phyloP scores from a whole-genome alignment of 2,329 filamentous ascomycete species.

The Sarocladium kiliense region DNA sequence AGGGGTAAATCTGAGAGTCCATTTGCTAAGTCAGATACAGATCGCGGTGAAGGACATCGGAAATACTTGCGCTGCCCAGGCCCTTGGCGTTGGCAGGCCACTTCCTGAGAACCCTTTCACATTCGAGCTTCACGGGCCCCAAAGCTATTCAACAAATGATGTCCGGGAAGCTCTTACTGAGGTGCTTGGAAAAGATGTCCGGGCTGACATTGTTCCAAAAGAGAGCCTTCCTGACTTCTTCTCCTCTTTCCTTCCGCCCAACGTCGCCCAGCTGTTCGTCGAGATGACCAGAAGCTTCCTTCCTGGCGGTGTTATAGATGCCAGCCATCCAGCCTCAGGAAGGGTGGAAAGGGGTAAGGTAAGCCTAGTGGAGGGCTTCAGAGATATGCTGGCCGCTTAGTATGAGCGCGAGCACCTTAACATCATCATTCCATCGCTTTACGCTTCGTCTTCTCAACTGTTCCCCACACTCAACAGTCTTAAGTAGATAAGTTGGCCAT shows the following conservation, averaged over 20 bases:
- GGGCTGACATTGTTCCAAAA: constrained; percentile 21
- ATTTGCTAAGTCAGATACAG: background rate
- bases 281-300: constrained; percentile 20
- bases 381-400: background rate
- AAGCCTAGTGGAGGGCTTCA: background rate
- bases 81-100: background rate
- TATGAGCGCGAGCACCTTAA: no score
- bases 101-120: constrained; percentile 19
- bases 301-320: constrained; percentile 21
- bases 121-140: constrained; percentile 26
- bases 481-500: no score
- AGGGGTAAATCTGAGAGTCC: background rate
- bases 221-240: constrained; percentile 18
- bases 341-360: background rate
- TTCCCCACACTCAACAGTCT: no score
- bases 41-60: constrained; percentile 21
- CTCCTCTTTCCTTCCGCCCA: constrained; percentile 16
- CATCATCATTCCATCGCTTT: no score
- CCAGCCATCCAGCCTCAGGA: background rate
- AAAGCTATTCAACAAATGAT: constrained; percentile 22
- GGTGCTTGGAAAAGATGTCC: constrained; percentile 19
- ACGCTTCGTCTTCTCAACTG: no score
- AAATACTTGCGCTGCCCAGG: background rate
- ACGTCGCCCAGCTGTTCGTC: constrained; percentile 21
- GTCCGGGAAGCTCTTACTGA: constrained; percentile 23